Evolutionary conservation across 441 rosid genomes (phyloP).

Genomic region (Flueggea neowawraea): DNA sequence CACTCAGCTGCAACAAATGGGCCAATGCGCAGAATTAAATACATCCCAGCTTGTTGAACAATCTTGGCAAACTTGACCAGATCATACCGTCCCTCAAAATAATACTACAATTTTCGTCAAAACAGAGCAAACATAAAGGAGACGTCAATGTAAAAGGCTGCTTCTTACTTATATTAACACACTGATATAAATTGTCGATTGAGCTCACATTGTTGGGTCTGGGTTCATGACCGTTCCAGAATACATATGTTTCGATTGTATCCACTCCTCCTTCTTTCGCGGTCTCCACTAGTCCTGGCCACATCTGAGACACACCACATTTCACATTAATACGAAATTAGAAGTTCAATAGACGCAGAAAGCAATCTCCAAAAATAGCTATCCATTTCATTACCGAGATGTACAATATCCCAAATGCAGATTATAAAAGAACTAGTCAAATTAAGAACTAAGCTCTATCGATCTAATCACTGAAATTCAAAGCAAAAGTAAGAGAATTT

Average conservation of each 20-base stretch:
- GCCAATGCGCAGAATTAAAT: constrained; percentile 87
- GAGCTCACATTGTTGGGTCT: constrained; percentile 61
- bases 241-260: constrained; percentile 83
- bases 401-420: too few relatives aligned
- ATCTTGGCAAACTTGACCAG: constrained; percentile 88
- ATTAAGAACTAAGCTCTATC: too few relatives aligned
- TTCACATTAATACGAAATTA: constrained; percentile 1
- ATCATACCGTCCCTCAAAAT: constrained; percentile 77
- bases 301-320: constrained; percentile 54
- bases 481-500: too few relatives aligned
- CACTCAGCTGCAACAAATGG: constrained; percentile 98
- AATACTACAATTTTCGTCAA: constrained; percentile 41
- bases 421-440: too few relatives aligned
- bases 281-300: constrained; percentile 81
- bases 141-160: background rate
- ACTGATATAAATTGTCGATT: background rate
- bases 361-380: too few relatives aligned
- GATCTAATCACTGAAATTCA: too few relatives aligned
- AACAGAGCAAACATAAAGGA: background rate
- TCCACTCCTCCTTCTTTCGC: constrained; percentile 93
- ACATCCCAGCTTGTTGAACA: constrained; percentile 86
- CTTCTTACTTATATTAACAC: background rate
- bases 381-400: too few relatives aligned
- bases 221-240: constrained; percentile 95
- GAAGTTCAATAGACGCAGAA: too few relatives aligned